Conservation (phyloP, 257 asterid genomes). For the Paraleonurus japonicus region DNA sequence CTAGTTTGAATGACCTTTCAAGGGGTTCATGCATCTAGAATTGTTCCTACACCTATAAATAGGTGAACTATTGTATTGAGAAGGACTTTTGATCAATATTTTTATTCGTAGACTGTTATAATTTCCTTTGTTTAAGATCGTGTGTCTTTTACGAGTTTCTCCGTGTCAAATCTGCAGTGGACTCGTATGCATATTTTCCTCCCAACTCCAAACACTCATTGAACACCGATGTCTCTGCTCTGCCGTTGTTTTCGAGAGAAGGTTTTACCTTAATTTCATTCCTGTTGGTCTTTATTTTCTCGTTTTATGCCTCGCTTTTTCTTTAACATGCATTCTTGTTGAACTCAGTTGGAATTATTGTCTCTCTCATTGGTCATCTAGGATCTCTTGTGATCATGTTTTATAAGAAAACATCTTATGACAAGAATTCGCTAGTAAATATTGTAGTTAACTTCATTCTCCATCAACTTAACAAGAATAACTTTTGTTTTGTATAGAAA, state of each 20-base stretch:
- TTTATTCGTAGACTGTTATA: too few relatives aligned
- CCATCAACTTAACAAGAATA: background rate
- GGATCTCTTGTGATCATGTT: background rate
- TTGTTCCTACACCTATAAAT: too few relatives aligned
- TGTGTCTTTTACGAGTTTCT: too few relatives aligned
- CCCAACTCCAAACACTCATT: constrained; percentile 62
- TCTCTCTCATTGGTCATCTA: background rate
- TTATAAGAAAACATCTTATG: background rate
- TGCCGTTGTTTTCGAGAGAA: constrained; percentile 77
- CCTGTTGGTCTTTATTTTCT: background rate
- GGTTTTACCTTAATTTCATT: constrained; percentile 41
- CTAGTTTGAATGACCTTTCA: too few relatives aligned
- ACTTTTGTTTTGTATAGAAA: background rate
- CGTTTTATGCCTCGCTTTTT: background rate
- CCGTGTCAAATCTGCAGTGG: constrained; percentile 81
- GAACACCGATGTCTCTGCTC: constrained; percentile 59
- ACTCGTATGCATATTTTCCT: constrained; percentile 89
- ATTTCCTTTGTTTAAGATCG: too few relatives aligned
- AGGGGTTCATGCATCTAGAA: too few relatives aligned
- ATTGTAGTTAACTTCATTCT: background rate
- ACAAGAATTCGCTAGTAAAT: background rate
- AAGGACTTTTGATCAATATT: too few relatives aligned
- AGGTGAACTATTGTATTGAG: too few relatives aligned
- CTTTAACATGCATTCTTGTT: background rate
- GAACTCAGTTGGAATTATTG: background rate